Evolutionary conservation across 2,329 filamentous ascomycete genomes (phyloP), one percentile per base, ranked within the genome.

Genomic region (Bisporella sp.): DNA sequence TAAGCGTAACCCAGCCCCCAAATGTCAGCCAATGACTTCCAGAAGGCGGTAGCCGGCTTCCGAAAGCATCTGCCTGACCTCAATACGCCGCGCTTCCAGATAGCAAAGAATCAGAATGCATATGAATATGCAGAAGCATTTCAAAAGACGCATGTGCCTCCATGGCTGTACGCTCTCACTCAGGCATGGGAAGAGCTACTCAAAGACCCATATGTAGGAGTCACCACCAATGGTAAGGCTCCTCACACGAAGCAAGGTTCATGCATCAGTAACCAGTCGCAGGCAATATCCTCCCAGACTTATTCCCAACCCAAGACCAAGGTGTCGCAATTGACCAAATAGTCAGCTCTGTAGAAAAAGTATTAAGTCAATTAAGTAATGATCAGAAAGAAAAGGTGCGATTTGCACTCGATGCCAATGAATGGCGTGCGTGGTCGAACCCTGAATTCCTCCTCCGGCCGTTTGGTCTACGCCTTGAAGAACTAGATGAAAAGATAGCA

Each of bases 131-230:
- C 79, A 0, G 67, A 74, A 5, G 75, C 69, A 4, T 85, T 88
- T 61, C 78, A 78, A 0, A 84, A 85, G 1, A 88, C 84, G 21
- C 45, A 46, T 6, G 12, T 21, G 12, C 45, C 45, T 5, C 45
- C 45, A 13, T 46, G 45, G 84, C 68, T 89, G 12, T 75, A 84
- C 58, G 77, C 70, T 0, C 65, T 85, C 0, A 75, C 81, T 0
- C 82, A 87, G 62, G 86, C 87, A 11, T 90, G 88, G 67, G 66
- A 75, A 13, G 89, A 90, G 60, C 85, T 85, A 6, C 50, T 84
- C 1, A 73, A 71, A 29, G 48, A 55, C 13, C 54, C 54, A 5
- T 57, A 46, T 37, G 50, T 49, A 41, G 54, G 54, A 3, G 29
- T 57, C 29, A 55, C 54, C n/a, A 40, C 50, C 3, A 53, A 57